Base-by-base conservation (phyloP, 208 protist genomes). In the Balamuthia mandrillaris region DNA sequence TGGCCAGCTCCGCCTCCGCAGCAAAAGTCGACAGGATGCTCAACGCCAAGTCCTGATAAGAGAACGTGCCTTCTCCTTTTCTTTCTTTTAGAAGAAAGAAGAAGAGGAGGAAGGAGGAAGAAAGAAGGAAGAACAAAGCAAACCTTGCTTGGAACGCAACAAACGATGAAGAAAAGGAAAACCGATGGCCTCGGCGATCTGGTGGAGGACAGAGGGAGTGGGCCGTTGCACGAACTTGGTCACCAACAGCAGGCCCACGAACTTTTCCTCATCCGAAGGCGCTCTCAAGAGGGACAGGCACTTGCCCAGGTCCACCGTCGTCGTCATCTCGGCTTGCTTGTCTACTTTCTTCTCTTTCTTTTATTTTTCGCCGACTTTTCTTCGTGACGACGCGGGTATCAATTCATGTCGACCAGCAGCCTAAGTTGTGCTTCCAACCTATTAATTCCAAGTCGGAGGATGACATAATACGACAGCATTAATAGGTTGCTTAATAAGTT, bases 191-290 rank as follows among this genome's bases (percentile, higher is more conserved):
- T 84, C 56, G 41, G 58, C 65, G 14, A 84, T 84, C 12, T 29
- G 33, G 42, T 42, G 54, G 29, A 84, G 2, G 18, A 60, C 56
- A 10, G 35, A 31, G 58, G 37, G 58, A 18, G 10, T 84, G 58
- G 39, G 78, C 39, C 29, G 47, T 84, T 33, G n/a, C n/a, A 84
- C 70, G 58, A 84, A 72, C 41, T 84, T 84, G 16, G 78, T 84
- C 58, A 72, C 18, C 18, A 84, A 42, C n/a, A 56, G 70, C 41
- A 84, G 78, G 5, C 78, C 78, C 33, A 84, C 78, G 44, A 84
- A 84, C 29, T 84, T 84, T 24, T 84, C 78, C 24, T 84, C 78
- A 54, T 84, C 78, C 16, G 29, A 60, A 31, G 47, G 31, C 21
- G 78, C 78, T 10, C 61, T 52, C 33, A 84, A 42, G 27, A 84